Conservation (phyloP, 768 basidiomycete species). For the Xerocomellus chrysenteron region DNA sequence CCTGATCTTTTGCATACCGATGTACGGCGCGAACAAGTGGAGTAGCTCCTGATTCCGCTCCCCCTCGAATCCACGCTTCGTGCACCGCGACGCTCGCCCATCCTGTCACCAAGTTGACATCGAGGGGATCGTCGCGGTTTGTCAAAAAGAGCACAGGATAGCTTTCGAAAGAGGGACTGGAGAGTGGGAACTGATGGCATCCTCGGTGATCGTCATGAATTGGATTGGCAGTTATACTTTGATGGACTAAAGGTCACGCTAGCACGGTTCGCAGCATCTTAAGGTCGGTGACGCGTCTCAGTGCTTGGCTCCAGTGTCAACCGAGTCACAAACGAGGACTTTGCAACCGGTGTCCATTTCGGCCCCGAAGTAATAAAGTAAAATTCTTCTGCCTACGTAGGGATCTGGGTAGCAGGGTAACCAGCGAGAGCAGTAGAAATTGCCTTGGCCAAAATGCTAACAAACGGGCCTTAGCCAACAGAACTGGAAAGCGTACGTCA, state of each 20-base stretch:
- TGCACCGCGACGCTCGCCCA: conserved; percentile 45
- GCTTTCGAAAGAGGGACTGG: conserved; percentile 29
- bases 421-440: conserved; percentile 45
- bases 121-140: conserved; percentile 10
- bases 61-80: conserved; percentile 40
- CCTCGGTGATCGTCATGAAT: conserved; percentile 46
- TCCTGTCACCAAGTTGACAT: conserved; percentile 43
- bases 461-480: neutral
- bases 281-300: neutral
- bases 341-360: neutral
- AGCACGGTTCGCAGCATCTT: neutral
- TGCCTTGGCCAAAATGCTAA: conserved; percentile 50
- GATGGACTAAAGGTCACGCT: neutral
- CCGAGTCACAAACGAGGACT: neutral
- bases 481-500: neutral
- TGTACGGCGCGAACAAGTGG: conserved; percentile 26
- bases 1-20: conserved; percentile 29
- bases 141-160: conserved; percentile 41
- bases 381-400: conserved; percentile 2
- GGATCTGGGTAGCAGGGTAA: conserved; percentile 20
- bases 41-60: conserved; percentile 40
- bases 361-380: neutral
- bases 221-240: neutral
- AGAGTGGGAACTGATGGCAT: conserved; percentile 35
- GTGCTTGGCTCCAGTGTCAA: too few relatives aligned